A percentile compares a stretch with the other conserved stretches of the same genome.
phyloP scores from a whole-genome alignment of 345 rosid species.

The Durio zibethinus region DNA sequence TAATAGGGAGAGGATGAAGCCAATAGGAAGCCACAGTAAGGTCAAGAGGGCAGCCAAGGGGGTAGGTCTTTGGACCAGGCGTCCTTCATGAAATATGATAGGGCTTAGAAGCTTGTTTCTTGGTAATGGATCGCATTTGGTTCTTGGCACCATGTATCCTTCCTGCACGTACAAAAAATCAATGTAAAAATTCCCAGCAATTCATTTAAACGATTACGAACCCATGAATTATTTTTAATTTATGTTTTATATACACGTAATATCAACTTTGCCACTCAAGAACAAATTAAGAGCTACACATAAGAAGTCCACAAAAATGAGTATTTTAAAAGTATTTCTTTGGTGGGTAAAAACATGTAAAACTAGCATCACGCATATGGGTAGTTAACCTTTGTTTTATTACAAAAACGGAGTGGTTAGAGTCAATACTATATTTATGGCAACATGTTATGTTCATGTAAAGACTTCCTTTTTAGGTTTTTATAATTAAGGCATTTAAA shows the following conservation, averaged over 20 bases:
- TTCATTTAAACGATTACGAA: neutral
- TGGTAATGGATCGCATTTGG: conserved; percentile 63
- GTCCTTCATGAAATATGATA: conserved; percentile 71
- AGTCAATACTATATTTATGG: neutral
- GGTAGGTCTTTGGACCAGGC: conserved; percentile 65
- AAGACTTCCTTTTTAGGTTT: neutral
- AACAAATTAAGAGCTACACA: too few species aligned
- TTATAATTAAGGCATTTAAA: neutral
- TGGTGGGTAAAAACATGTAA: too few species aligned
- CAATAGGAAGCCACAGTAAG: conserved; percentile 68
- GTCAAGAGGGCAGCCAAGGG: conserved; percentile 61
- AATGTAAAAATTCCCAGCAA: neutral
- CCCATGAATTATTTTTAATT: too few species aligned
- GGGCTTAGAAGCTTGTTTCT: conserved; percentile 71
- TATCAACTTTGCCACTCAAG: too few species aligned
- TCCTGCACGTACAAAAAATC: conserved; percentile 39
- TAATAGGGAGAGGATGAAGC: conserved; percentile 47
- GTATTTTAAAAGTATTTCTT: too few species aligned
- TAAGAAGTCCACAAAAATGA: too few species aligned
- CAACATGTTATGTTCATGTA: neutral
- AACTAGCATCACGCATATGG: too few species aligned
- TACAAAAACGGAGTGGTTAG: neutral
- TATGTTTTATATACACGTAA: too few species aligned
- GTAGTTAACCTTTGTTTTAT: neutral
- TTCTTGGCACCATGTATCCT: conserved; percentile 60